Evolutionary conservation across 768 basidiomycete species (phyloP).

Genomic region (Boletus edulis): DNA sequence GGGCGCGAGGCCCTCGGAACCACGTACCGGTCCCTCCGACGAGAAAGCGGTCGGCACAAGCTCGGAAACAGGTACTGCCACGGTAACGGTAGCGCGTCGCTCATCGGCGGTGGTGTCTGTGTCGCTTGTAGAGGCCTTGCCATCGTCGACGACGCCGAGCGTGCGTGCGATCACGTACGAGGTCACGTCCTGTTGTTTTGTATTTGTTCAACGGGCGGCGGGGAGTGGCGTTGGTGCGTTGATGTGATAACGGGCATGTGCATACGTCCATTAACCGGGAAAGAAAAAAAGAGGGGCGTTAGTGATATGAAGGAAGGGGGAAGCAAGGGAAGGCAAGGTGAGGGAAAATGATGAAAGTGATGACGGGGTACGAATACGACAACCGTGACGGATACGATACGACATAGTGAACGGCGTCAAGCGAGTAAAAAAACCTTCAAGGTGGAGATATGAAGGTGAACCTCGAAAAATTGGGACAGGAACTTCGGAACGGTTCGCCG

Average conservation of each 20-base stretch:
- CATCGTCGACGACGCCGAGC: conserved; percentile 71
- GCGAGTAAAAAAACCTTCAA: background rate
- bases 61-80: background rate
- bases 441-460: conserved; percentile 16
- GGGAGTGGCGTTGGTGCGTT: background rate
- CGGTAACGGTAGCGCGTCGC: background rate
- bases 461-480: background rate
- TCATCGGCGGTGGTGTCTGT: background rate
- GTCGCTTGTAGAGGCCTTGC: conserved; percentile 72
- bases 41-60: background rate
- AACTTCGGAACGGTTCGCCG: conserved; percentile 14
- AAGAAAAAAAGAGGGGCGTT: background rate
- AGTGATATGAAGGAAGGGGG: conserved; percentile 6
- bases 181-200: conserved; percentile 57
- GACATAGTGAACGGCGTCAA: conserved; percentile 1
- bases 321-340: background rate
- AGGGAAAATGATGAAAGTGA: conserved; percentile 1
- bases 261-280: background rate
- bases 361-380: background rate
- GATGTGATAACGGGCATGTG: background rate
- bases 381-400: background rate
- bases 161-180: conserved; percentile 84
- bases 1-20: conserved; percentile 13
- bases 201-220: conserved; percentile 1
- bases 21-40: background rate